Evolutionary conservation across 2,329 filamentous ascomycete species (phyloP), one percentile per base, ranked within the genome.

Genomic region (Exserohilum turcica): DNA sequence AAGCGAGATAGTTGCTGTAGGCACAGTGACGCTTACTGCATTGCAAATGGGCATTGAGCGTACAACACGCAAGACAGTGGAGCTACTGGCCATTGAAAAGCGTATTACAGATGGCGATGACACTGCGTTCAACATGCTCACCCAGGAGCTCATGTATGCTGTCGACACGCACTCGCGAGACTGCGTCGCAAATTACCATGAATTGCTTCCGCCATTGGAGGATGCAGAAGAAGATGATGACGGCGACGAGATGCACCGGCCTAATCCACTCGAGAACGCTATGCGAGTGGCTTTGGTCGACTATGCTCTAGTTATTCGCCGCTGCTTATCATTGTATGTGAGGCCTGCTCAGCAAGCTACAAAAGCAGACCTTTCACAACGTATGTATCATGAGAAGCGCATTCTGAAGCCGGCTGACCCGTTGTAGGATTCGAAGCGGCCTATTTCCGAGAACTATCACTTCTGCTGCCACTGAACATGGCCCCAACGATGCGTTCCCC

Each of bases 41-140:
- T 80, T 94, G 53, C 89, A 97, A 74, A 92, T 91, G n/a, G 93
- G 89, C 0, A 80, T 97, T 56, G 93, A 97, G 72, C 87, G 93
- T 13, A 93, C 94, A 28, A 88, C 91, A 64, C 86, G 92, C 54
- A 97, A 97, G 79, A 96, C 93, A 0, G 85, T 90, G 53, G 93
- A 97, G 74, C 84, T 97, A 78, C 80, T 85, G 1, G 76, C 82
- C 0, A 79, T 96, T 1, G 91, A 96, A 71, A 90, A 88, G 71
- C 86, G 86, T 43, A 80, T 93, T 7, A 77, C 81, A 1, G 86
- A 90, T 18, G 89, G 88, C 5, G 90, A 93, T 51, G 86, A 91
- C 31, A 84, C 87, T 7, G 84, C 85, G 37, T 83, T 87, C 13
- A 83, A 85, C 36, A 79, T 86, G 39, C 80, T 97, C 29, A 83